Evolutionary conservation across 257 asterid species (phyloP), one percentile per base, ranked within the genome.

Genomic region (Solanum phureja): DNA sequence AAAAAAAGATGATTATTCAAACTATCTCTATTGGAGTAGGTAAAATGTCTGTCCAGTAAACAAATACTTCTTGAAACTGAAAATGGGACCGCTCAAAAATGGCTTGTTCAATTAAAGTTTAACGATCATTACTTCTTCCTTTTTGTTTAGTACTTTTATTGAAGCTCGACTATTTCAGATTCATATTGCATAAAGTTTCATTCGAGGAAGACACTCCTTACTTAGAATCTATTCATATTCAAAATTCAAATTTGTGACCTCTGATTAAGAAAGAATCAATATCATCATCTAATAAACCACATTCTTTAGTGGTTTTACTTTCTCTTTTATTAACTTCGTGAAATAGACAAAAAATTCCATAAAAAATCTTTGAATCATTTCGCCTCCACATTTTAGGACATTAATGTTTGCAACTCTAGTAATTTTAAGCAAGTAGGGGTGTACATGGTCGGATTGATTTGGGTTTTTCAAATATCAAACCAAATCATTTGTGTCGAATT

Each of bases 221-320:
- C 66, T 7, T 19, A 3, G 11, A 3, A 60, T 3, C 10, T 60
- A 19, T 21, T 58, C 11, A 1, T 62, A n/a, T 9, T 1, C 29
- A 62, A 0, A 62, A 3, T 4, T 62, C 24, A 0, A 62, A n/a
- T 4, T 0, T 2, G 0, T 4, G 2, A 62, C 1, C 8, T n/a
- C 1, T 62, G 0, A 11, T n/a, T 4, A n/a, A 21, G 3, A 8
- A 23, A 3, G 10, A 1, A 58, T 3, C 6, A 21, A 8, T 8
- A 0, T 3, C 12, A 58, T 21, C 27, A 8, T 58, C 11, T 23
- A 8, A 2, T 58, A 8, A 8, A 21, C 5, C 27, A 58, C 11
- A 58, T 58, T 60, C 5, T 60, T 3, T 0, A 0, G 1, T 60
- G 27, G n/a, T 21, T 21, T 21, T 66, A 66, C 19, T 12, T 13